Conservation (phyloP, 73 alveolate species). For the Paramecium caudatum region DNA sequence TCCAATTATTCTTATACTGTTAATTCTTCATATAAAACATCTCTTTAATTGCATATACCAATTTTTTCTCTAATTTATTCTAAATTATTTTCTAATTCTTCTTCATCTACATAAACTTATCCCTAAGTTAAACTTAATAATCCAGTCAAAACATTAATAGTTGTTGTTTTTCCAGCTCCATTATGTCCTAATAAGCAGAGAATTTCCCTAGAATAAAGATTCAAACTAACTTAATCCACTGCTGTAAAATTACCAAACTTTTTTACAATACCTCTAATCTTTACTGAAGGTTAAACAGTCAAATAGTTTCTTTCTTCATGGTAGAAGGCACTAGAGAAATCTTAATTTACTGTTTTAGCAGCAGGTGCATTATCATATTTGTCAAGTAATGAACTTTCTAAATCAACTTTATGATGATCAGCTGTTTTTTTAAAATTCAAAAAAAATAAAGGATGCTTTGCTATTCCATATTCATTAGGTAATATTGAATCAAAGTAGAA, state of each 20-base stretch:
- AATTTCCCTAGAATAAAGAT: constrained; percentile 56
- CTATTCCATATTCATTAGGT: constrained; percentile 74
- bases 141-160: constrained; percentile 94
- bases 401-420: neutral
- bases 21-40: constrained; percentile 93
- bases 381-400: neutral
- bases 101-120: constrained; percentile 76
- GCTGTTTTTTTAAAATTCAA: neutral
- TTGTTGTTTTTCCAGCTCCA: constrained; percentile 99
- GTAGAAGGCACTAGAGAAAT: constrained; percentile 55
- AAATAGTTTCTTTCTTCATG: constrained; percentile 10
- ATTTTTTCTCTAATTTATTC: constrained; percentile 88
- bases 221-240: constrained; percentile 85
- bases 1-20: constrained; percentile 89
- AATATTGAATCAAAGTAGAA: constrained; percentile 64
- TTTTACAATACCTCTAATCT: constrained; percentile 48
- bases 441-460: constrained; percentile 68
- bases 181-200: constrained; percentile 97
- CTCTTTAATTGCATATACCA: constrained; percentile 99
- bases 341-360: neutral
- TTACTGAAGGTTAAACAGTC: constrained; percentile 26
- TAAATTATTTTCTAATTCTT: constrained; percentile 80
- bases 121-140: constrained; percentile 82
- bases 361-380: neutral
- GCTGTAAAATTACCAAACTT: constrained; percentile 89